Evolutionary conservation across 768 basidiomycete genomes (phyloP), one percentile per base, ranked within the genome.

Genomic region (Panus rudis): DNA sequence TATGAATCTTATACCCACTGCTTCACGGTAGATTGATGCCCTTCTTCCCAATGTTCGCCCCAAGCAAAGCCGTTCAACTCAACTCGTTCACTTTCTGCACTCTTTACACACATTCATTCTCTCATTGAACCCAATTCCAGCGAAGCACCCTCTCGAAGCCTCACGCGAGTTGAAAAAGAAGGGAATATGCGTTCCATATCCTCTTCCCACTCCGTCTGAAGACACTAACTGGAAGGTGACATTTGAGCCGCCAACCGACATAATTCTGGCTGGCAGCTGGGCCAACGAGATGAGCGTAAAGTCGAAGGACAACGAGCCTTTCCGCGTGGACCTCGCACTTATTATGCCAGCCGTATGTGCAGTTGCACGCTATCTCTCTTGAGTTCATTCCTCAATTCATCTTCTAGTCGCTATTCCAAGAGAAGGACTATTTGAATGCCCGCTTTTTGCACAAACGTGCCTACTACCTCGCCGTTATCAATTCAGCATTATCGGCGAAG

Each of bases 381-480:
- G 5, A 12, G 6, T 14, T 16, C 12, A 13, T 33, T 50, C 16
- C 45, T 6, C 16, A 17, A 28, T 32, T 8, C 17, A 35, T 19
- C n/a, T 8, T 25, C 4, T 43, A 87, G 85, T 60, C 52, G 37
- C 67, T 96, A n/a, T 93, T 98, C 56, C 90, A 94, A 67, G 90
- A 93, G 56, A 99, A 98, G 59, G 93, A 98, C 57, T 89, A 91
- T 51, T 69, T 92, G 45, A 84, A 92, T 57, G 76, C 81, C 6
- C 78, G 96, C 10, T 92, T 85, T 60, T 93, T 94, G 59, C 85
- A 93, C 58, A 98, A 98, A 58, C 73, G 89, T 28, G 82, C 90
- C 0, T 92, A 85, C 58, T 99, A 90, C 63, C 75, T 97, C 16
- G 84, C 92, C 6, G 76, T 75, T 4, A 66, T 98, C 34, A 86